These are phyloP conservation scores for Protea cynaroides DNA, from an alignment of 164 flowering plant species.

Conservation along the genomic window DNA sequence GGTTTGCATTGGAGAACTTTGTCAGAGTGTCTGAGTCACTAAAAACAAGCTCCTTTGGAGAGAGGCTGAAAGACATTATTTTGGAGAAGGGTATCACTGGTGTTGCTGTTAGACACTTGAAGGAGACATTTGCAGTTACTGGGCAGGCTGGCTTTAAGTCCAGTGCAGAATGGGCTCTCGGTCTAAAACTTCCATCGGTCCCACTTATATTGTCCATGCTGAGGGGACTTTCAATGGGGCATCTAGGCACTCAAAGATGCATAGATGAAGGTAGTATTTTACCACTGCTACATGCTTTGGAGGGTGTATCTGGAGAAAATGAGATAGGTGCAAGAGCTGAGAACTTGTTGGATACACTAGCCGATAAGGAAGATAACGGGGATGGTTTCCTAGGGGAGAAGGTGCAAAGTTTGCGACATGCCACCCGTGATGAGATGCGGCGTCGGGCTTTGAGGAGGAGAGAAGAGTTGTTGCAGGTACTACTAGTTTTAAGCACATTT, in stretches of 20 bases:
- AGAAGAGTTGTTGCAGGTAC: slow-evolving; percentile 85
- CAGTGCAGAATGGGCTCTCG: slow-evolving; percentile 63
- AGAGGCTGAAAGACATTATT: slow-evolving; percentile 87
- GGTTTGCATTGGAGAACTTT: slow-evolving; percentile 85
- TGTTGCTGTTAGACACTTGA: slow-evolving; percentile 69
- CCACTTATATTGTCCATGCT: slow-evolving; percentile 94
- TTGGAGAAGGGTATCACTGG: slow-evolving; percentile 80
- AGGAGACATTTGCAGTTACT: slow-evolving; percentile 63
- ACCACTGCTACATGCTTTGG: slow-evolving; percentile 91
- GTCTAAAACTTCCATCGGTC: slow-evolving; percentile 75
- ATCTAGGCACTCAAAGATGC: slow-evolving; percentile 74
- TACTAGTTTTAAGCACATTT: slow-evolving; percentile 4
- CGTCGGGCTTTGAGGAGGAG: slow-evolving; percentile 79
- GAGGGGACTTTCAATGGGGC: slow-evolving; percentile 93
- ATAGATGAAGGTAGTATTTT: slow-evolving; percentile 81
- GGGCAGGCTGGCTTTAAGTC: slow-evolving; percentile 78
- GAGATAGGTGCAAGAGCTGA: slow-evolving; percentile 99
- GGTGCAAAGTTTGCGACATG: slow-evolving; percentile 70
- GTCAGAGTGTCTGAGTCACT: slow-evolving; percentile 97
- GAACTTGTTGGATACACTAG: slow-evolving; percentile 82
- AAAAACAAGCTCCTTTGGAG: slow-evolving; percentile 95
- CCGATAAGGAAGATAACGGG: slow-evolving; percentile 78
- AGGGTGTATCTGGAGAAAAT: slow-evolving; percentile 92
- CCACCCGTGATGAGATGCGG: slow-evolving; percentile 92
- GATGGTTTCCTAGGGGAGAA: slow-evolving; percentile 84